phyloP scores from a whole-genome alignment of 345 rosid species.

The Camelina sativa region DNA sequence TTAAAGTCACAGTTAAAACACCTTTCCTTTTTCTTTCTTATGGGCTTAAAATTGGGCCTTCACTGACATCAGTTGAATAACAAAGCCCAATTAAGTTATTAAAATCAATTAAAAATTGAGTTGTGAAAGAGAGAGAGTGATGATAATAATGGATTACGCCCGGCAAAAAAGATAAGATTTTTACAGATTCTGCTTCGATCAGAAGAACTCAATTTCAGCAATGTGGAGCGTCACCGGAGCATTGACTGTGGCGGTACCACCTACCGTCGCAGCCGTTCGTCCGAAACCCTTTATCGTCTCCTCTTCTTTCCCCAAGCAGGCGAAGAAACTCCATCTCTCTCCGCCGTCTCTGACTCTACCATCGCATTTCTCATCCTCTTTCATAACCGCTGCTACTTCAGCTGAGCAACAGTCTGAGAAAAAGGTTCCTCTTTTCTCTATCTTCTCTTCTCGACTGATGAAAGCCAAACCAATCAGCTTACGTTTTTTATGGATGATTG shows the following conservation, averaged over 20 bases:
- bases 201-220: constrained; percentile 26
- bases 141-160: constrained; percentile 31
- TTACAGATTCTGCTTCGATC: constrained; percentile 45
- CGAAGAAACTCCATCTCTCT: constrained; percentile 35
- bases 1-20: not conserved
- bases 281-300: constrained; percentile 24
- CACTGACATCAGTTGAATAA: not conserved
- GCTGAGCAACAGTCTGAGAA: constrained; percentile 24
- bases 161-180: constrained; percentile 43
- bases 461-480: not conserved
- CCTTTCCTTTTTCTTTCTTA: constrained; percentile 1
- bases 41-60: constrained; percentile 11
- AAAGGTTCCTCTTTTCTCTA: constrained; percentile 22
- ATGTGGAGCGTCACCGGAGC: constrained; percentile 51
- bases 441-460: not conserved
- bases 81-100: not conserved
- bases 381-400: constrained; percentile 29
- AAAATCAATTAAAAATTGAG: constrained; percentile 5
- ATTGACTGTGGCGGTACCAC: constrained; percentile 41
- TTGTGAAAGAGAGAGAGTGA: constrained; percentile 18
- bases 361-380: constrained; percentile 29
- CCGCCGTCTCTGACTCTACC: constrained; percentile 1
- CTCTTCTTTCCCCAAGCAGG: constrained; percentile 30
- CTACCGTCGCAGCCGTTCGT: constrained; percentile 24
- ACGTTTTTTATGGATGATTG: not conserved